These are phyloP conservation scores for Podospora anserina DNA, from an alignment of 495 filamentous ascomycete species.

Conservation along the genomic window DNA sequence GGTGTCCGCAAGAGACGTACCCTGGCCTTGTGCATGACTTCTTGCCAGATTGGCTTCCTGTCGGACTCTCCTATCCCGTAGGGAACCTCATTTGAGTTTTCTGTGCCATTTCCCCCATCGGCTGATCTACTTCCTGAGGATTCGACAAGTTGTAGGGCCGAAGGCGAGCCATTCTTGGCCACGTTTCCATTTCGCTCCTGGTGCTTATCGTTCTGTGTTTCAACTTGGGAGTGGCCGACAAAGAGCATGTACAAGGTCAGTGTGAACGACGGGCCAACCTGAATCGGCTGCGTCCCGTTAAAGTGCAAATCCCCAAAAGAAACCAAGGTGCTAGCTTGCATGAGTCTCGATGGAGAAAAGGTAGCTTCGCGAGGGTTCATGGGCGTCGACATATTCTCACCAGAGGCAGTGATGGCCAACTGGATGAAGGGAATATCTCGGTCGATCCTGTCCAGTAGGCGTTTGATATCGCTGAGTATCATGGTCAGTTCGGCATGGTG, in stretches of 20 bases:
- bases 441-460: slow-evolving; percentile 75
- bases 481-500: slow-evolving; percentile 60
- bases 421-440: slow-evolving; percentile 92
- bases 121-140: background rate
- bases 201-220: background rate
- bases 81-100: slow-evolving; percentile 21
- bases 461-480: slow-evolving; percentile 73
- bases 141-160: background rate
- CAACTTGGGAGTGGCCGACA: slow-evolving; percentile 58
- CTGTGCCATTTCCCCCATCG: background rate
- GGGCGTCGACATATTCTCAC: slow-evolving; percentile 74
- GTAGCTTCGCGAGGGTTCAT: slow-evolving; percentile 58
- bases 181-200: background rate
- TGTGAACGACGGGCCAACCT: slow-evolving; percentile 84
- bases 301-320: slow-evolving; percentile 87
- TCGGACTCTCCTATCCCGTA: slow-evolving; percentile 49
- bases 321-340: slow-evolving; percentile 92
- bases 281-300: slow-evolving; percentile 61
- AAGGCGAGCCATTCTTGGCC: background rate
- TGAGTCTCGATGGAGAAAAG: slow-evolving; percentile 83
- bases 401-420: slow-evolving; percentile 92
- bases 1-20: slow-evolving; percentile 68
- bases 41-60: slow-evolving; percentile 88
- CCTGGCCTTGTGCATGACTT: slow-evolving; percentile 91
- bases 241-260: slow-evolving; percentile 98